A percentile compares a stretch with the other conserved stretches of the same genome.
phyloP scores from a whole-genome alignment of 1,284 basidiomycete genomes.

The Marasmius fiardii region DNA sequence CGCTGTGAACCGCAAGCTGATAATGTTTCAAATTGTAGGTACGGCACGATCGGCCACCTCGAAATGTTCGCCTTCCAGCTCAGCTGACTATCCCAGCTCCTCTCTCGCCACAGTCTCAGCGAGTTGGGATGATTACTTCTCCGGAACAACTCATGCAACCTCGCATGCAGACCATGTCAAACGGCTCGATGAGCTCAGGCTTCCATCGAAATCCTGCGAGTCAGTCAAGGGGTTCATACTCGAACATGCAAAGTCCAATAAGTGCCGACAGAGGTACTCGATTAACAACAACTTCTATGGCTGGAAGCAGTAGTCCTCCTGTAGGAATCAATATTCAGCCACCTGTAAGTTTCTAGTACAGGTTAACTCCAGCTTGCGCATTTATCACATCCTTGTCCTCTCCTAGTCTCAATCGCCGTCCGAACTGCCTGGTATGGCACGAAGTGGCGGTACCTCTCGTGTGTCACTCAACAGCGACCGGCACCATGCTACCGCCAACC shows the following conservation, averaged over 20 bases:
- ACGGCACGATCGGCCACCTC: conserved; percentile 12
- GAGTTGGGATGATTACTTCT: neutral
- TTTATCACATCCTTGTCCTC: neutral
- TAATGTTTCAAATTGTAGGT: conserved; percentile 2
- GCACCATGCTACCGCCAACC: neutral
- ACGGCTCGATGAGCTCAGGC: conserved; percentile 5
- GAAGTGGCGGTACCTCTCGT: conserved; percentile 1
- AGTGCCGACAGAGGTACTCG: neutral
- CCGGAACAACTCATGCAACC: neutral
- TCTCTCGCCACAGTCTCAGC: conserved; percentile 12
- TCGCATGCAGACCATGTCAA: conserved; percentile 7
- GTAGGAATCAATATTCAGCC: conserved; percentile 15
- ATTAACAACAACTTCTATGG: neutral
- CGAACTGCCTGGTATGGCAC: conserved; percentile 4
- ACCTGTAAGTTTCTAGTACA: conserved; percentile 14
- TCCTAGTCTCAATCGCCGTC: conserved; percentile 12
- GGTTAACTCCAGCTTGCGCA: neutral
- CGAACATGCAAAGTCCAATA: neutral
- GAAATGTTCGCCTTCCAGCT: conserved; percentile 16
- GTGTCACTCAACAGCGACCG: neutral
- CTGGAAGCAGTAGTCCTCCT: conserved; percentile 14
- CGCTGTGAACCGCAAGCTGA: neutral
- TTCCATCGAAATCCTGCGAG: neutral
- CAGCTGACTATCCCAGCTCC: conserved; percentile 16
- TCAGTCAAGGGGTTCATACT: neutral